phyloP scores from a whole-genome alignment of 768 basidiomycete species.

The Cubamyces sp. region DNA sequence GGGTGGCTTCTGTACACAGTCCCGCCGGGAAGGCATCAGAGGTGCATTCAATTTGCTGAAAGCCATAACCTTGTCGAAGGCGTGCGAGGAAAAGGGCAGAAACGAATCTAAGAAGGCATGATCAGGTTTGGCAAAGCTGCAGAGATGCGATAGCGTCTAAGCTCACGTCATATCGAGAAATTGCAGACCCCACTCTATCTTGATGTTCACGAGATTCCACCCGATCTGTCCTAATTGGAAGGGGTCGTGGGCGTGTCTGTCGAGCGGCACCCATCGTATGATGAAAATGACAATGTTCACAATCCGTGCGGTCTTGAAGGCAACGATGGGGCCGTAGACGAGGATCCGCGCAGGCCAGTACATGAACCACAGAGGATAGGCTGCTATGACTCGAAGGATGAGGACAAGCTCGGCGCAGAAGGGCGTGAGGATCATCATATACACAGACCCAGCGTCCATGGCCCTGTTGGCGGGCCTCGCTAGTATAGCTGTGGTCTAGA shows the following conservation, averaged over 20 bases:
- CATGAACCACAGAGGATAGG: conserved; percentile 36
- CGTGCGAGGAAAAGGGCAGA: conserved; percentile 10
- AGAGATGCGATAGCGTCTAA: neutral
- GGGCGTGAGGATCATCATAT: conserved; percentile 32
- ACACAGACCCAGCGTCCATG: conserved; percentile 3
- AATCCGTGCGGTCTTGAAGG: no score
- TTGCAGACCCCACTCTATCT: conserved; percentile 40
- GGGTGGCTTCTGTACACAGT: neutral
- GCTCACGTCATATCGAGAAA: conserved; percentile 41
- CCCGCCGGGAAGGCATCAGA: neutral
- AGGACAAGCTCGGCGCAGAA: conserved; percentile 44
- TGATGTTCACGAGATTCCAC: conserved; percentile 6
- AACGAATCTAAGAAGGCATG: neutral
- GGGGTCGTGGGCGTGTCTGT: neutral
- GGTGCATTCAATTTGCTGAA: neutral
- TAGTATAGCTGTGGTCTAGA: neutral
- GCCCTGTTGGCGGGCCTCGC: neutral
- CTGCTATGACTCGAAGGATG: conserved; percentile 40
- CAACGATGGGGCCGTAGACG: no score
- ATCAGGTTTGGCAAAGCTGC: neutral
- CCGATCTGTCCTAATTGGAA: conserved; percentile 6
- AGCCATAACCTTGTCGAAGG: neutral
- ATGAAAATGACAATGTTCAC: conserved; percentile 25
- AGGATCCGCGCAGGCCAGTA: conserved; percentile 19
- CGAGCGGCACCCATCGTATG: conserved; percentile 6